A percentile compares a stretch with the other conserved stretches of the same genome.
These are phyloP conservation scores for Dendrobium nobile DNA, from an alignment of 106 monocot genomes.

Conservation along the genomic window DNA sequence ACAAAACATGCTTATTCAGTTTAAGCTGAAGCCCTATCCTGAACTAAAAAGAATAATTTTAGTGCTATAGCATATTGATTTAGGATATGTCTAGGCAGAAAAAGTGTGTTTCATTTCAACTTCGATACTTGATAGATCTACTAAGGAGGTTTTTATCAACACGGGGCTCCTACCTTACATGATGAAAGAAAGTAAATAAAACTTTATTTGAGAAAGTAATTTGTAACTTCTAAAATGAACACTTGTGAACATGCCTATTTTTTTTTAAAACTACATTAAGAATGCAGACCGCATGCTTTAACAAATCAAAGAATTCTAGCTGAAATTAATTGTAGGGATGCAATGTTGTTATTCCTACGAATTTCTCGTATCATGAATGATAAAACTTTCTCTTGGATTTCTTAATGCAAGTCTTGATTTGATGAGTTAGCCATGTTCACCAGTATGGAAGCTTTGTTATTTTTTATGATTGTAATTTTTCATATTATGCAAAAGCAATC, in stretches of 20 bases:
- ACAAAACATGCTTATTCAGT: not conserved
- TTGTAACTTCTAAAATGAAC: not conserved
- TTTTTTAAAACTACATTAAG: not conserved
- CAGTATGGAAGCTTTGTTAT: not conserved
- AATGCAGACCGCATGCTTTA: not conserved
- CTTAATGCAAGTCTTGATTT: not conserved
- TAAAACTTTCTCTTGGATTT: not conserved
- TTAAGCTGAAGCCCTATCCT: not conserved
- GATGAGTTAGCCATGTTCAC: not conserved
- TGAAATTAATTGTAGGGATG: not conserved
- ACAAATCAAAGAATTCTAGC: not conserved
- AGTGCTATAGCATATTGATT: not conserved
- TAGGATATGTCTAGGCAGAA: not conserved
- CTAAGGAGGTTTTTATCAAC: not conserved
- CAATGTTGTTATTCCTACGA: not conserved
- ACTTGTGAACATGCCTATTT: not conserved
- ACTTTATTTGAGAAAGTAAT: not conserved
- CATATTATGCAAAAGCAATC: not conserved
- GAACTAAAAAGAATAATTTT: constrained; percentile 1
- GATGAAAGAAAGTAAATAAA: not conserved
- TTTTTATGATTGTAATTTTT: not conserved
- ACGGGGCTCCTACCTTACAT: not conserved
- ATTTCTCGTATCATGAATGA: not conserved
- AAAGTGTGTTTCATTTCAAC: not conserved
- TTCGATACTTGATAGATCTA: not conserved